phyloP scores from a whole-genome alignment of 441 rosid genomes.

The Jatropha multifida region DNA sequence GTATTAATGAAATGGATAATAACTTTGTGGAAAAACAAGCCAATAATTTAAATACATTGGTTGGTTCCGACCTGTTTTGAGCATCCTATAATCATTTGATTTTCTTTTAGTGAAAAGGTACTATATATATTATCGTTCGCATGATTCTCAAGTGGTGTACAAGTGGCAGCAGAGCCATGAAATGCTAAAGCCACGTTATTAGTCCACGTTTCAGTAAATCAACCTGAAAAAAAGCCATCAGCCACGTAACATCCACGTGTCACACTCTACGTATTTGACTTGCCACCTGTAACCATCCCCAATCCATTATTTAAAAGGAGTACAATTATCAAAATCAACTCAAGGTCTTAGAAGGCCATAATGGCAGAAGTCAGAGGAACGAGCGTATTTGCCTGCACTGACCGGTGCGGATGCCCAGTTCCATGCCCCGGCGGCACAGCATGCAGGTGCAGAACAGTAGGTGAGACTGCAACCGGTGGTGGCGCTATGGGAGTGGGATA shows the following conservation, averaged over 20 bases:
- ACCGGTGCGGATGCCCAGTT: constrained; percentile 56
- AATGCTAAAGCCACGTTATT: neutral
- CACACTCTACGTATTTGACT: neutral
- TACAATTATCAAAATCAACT: no score
- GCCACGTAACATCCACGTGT: neutral
- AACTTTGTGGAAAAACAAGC: no score
- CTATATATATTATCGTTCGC: no score
- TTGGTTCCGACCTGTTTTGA: no score
- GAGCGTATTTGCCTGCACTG: constrained; percentile 34
- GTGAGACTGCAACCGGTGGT: constrained; percentile 15
- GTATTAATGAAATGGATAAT: no score
- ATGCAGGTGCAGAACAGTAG: constrained; percentile 40
- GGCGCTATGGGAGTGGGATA: constrained; percentile 9
- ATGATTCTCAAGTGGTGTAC: no score
- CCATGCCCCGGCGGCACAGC: constrained; percentile 54
- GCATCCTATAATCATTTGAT: no score
- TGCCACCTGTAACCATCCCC: neutral
- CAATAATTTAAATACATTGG: no score
- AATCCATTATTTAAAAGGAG: neutral
- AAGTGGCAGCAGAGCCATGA: no score
- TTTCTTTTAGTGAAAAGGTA: no score
- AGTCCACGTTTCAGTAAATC: neutral
- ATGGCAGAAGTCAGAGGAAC: constrained; percentile 44
- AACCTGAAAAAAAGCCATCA: neutral
- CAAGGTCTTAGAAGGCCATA: neutral